These are phyloP conservation scores for Lobulomyces angularis DNA, from an alignment of 192 early-diverging fungal genomes.

Conservation along the genomic window DNA sequence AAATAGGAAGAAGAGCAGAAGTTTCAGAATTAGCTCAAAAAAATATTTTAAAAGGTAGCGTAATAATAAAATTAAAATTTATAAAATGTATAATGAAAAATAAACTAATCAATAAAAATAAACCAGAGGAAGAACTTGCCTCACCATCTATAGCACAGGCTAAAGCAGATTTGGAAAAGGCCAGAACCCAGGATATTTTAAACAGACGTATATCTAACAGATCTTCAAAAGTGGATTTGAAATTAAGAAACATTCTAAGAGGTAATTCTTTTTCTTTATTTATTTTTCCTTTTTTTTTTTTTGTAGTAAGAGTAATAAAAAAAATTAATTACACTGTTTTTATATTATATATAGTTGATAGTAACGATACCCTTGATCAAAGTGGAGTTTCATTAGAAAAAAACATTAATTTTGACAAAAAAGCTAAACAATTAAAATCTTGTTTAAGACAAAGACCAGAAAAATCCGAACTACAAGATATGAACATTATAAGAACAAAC, in stretches of 20 bases:
- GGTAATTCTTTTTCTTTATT: constrained; percentile 7
- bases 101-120: too few species aligned
- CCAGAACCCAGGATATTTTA: constrained; percentile 29
- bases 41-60: constrained; percentile 33
- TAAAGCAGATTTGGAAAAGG: constrained; percentile 30
- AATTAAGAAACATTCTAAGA: constrained; percentile 39
- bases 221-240: constrained; percentile 37
- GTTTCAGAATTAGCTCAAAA: constrained; percentile 31
- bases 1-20: constrained; percentile 21
- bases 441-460: constrained; percentile 39
- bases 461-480: constrained; percentile 27
- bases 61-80: too few species aligned
- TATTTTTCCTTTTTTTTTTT: too few species aligned
- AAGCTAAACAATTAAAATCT: constrained; percentile 21
- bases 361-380: constrained; percentile 7
- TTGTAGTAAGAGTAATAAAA: too few species aligned
- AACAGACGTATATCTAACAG: constrained; percentile 22
- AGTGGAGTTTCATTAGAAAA: constrained; percentile 13
- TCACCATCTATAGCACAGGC: constrained; percentile 26
- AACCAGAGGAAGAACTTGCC: too few species aligned
- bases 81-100: too few species aligned
- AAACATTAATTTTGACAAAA: constrained; percentile 16
- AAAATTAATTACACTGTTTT: too few species aligned
- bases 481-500: constrained; percentile 33
- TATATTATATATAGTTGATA: too few species aligned